Evolutionary conservation across 192 early-diverging fungal genomes (phyloP).

Genomic region (Spizellomyces sp.): DNA sequence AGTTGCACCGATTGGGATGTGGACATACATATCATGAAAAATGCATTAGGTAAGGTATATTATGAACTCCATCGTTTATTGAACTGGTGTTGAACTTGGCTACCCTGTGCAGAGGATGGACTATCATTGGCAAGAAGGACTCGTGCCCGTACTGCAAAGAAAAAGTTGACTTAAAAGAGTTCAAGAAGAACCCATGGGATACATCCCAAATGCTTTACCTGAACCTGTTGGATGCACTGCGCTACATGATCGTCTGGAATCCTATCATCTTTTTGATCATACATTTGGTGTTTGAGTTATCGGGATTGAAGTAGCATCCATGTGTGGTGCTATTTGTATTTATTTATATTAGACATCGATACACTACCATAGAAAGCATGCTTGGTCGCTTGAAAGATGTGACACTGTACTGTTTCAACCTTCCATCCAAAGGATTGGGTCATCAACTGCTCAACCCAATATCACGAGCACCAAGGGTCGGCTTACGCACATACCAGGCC

Average conservation of each 20-base stretch:
- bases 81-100: too few relatives aligned
- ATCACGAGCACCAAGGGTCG: too few relatives aligned
- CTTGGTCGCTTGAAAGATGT: too few relatives aligned
- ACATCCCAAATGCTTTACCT: constrained; percentile 50
- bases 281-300: constrained; percentile 49
- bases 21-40: constrained; percentile 52
- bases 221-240: constrained; percentile 50
- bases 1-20: constrained; percentile 22
- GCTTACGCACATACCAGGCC: too few relatives aligned
- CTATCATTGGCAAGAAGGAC: constrained; percentile 60
- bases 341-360: too few relatives aligned
- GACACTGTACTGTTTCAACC: too few relatives aligned
- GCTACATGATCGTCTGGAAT: constrained; percentile 59
- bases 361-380: too few relatives aligned
- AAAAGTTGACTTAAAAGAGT: constrained; percentile 52
- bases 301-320: constrained; percentile 42
- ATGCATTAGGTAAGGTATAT: constrained; percentile 31
- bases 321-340: background rate
- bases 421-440: too few relatives aligned
- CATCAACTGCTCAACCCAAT: too few relatives aligned
- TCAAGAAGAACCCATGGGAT: constrained; percentile 56
- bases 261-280: constrained; percentile 53
- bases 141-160: constrained; percentile 60
- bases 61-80: constrained; percentile 13
- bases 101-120: constrained; percentile 39